These are phyloP conservation scores for Candida ponderosae DNA, from an alignment of 805 yeast species.

Conservation along the genomic window DNA sequence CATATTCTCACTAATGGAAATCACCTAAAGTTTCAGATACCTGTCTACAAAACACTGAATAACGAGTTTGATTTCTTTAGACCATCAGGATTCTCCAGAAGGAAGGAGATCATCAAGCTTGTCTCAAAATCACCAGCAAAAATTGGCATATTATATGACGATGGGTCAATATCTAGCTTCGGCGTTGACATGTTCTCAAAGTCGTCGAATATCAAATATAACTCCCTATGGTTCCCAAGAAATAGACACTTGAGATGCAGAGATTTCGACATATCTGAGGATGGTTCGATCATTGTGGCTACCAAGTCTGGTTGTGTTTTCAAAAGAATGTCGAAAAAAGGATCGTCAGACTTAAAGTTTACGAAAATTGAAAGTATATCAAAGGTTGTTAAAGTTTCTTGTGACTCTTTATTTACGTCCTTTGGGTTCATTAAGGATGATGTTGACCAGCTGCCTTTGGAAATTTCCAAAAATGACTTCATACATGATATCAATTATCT, in stretches of 20 bases:
- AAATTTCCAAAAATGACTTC: slow-evolving; percentile 38
- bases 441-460: slow-evolving; percentile 47
- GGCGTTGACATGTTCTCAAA: slow-evolving; percentile 18
- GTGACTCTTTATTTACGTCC: slow-evolving; percentile 58
- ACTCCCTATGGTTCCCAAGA: slow-evolving; percentile 55
- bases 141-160: slow-evolving; percentile 44
- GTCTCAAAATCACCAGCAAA: slow-evolving; percentile 31
- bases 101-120: slow-evolving; percentile 23
- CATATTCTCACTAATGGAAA: slow-evolving; percentile 53
- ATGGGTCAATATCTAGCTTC: slow-evolving; percentile 41
- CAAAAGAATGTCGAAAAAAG: slow-evolving; percentile 12
- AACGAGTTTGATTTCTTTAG: slow-evolving; percentile 45
- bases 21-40: slow-evolving; percentile 43
- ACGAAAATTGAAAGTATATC: slow-evolving; percentile 45
- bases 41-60: slow-evolving; percentile 20
- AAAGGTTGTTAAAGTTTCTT: slow-evolving; percentile 51
- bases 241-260: slow-evolving; percentile 46
- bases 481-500: slow-evolving; percentile 44
- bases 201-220: slow-evolving; percentile 35
- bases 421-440: slow-evolving; percentile 66
- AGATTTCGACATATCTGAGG: slow-evolving; percentile 61
- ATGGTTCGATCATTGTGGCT: slow-evolving; percentile 63
- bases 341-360: slow-evolving; percentile 38
- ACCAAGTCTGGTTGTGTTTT: slow-evolving; percentile 67
- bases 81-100: slow-evolving; percentile 42